Percentiles rank a stretch among this genome's conserved stretches.
These are phyloP conservation scores for Ceratobasidium sp. DNA, from an alignment of 1,284 basidiomycete genomes.

Conservation along the genomic window DNA sequence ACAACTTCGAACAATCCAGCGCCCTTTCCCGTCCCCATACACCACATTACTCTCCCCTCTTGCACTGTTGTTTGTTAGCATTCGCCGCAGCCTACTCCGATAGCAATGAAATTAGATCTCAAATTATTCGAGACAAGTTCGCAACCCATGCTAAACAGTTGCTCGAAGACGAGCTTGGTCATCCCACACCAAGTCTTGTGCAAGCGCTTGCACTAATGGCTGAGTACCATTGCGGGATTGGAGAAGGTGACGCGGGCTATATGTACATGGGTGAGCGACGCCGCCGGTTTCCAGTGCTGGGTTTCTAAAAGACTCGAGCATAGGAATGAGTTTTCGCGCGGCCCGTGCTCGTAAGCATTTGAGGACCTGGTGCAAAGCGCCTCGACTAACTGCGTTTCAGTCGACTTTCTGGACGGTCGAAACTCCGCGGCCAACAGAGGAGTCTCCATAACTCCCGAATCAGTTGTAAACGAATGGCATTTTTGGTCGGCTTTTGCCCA, in stretches of 20 bases:
- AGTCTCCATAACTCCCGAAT: conserved; percentile 64
- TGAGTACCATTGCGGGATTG: conserved; percentile 67
- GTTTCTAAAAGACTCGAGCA: neutral
- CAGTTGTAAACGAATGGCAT: conserved; percentile 68
- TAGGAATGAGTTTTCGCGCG: conserved; percentile 69
- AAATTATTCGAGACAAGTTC: conserved; percentile 64
- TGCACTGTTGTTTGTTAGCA: conserved; percentile 76
- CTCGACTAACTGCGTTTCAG: too few relatives aligned
- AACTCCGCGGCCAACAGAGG: conserved; percentile 64
- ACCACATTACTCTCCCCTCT: conserved; percentile 74
- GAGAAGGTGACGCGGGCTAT: conserved; percentile 53
- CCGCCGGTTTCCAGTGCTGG: neutral
- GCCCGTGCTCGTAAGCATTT: conserved; percentile 56
- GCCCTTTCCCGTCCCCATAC: neutral
- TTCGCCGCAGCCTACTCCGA: conserved; percentile 72
- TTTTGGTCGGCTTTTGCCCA: conserved; percentile 69
- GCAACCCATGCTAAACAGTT: conserved; percentile 68
- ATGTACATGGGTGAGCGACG: conserved; percentile 50
- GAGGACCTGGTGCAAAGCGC: too few relatives aligned
- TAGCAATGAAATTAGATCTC: conserved; percentile 64
- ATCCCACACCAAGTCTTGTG: conserved; percentile 71
- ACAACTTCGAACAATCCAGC: too few relatives aligned
- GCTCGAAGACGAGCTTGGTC: conserved; percentile 69
- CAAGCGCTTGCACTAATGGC: conserved; percentile 70
- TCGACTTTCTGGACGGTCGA: neutral